A percentile compares a stretch with the other conserved stretches of the same genome.
These are phyloP conservation scores for Colletotrichum orbiculare DNA, from an alignment of 2,329 filamentous ascomycete genomes.

Conservation along the genomic window DNA sequence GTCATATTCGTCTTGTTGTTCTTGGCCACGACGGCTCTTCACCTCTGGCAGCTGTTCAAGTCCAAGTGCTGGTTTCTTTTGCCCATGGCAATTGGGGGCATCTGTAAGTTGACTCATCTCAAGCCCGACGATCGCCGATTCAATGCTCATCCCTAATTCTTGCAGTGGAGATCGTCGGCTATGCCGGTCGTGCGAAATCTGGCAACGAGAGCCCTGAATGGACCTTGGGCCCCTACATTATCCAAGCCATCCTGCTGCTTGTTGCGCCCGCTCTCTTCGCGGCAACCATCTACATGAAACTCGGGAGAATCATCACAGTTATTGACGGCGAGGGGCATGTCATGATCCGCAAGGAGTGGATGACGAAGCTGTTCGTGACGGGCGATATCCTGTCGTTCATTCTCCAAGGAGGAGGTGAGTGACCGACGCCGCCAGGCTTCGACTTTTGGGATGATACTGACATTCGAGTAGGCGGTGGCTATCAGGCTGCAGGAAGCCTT, in stretches of 20 bases:
- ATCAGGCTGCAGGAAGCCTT: conserved; percentile 23
- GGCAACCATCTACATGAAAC: conserved; percentile 62
- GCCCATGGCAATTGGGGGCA: conserved; percentile 61
- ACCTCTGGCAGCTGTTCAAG: conserved; percentile 53
- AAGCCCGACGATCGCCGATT: not conserved
- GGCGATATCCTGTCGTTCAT: conserved; percentile 65
- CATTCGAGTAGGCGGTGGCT: conserved; percentile 22
- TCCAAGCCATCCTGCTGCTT: conserved; percentile 56
- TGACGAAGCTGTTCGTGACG: conserved; percentile 65
- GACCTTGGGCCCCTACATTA: conserved; percentile 50
- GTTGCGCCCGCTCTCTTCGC: conserved; percentile 60
- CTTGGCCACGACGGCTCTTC: conserved; percentile 50
- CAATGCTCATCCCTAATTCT: not conserved
- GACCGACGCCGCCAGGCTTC: not conserved
- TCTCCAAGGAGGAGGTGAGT: conserved; percentile 57
- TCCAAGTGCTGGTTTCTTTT: conserved; percentile 63
- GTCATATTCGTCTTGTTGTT: conserved; percentile 55
- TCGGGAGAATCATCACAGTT: conserved; percentile 55
- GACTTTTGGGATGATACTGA: not conserved
- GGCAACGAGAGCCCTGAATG: conserved; percentile 52
- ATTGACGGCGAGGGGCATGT: conserved; percentile 48
- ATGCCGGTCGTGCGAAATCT: conserved; percentile 61
- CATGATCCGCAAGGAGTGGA: conserved; percentile 49
- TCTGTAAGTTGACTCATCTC: conserved; percentile 50
- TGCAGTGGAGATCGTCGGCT: conserved; percentile 61